Conservation (phyloP, 2,329 filamentous ascomycete species). For the Teratosphaeria destructans region DNA sequence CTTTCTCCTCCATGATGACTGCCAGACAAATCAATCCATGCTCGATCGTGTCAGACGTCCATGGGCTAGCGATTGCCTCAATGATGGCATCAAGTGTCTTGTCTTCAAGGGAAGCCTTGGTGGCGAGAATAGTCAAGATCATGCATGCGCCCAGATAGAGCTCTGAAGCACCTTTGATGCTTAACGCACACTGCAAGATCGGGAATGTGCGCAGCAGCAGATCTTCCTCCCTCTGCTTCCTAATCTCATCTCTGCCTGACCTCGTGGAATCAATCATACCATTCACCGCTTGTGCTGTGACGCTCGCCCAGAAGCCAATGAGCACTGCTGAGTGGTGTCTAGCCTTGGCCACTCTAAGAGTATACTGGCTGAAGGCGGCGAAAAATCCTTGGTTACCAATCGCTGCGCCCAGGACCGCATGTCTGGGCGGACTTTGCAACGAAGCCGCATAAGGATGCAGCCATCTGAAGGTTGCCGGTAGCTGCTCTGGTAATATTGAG, state of each 20-base stretch:
- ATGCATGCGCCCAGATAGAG: conserved; percentile 84
- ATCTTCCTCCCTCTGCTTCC: conserved; percentile 71
- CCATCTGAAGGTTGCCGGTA: conserved; percentile 71
- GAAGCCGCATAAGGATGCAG: conserved; percentile 77
- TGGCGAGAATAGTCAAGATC: conserved; percentile 74
- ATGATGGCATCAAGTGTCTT: conserved; percentile 74
- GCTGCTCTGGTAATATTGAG: conserved; percentile 68
- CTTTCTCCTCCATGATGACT: conserved; percentile 70
- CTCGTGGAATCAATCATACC: conserved; percentile 67
- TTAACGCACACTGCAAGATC: conserved; percentile 66
- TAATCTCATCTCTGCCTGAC: conserved; percentile 65
- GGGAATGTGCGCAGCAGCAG: conserved; percentile 58
- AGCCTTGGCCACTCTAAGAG: conserved; percentile 60
- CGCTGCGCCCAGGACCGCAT: conserved; percentile 73
- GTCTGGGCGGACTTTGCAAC: conserved; percentile 63
- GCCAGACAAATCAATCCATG: conserved; percentile 71
- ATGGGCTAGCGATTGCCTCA: conserved; percentile 73
- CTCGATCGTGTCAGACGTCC: conserved; percentile 61
- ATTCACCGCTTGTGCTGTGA: conserved; percentile 76
- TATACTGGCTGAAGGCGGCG: conserved; percentile 64
- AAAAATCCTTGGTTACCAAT: conserved; percentile 70
- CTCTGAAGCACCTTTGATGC: conserved; percentile 64
- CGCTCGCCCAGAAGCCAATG: conserved; percentile 81
- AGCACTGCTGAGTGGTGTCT: conserved; percentile 67
- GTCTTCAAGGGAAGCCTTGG: conserved; percentile 71